phyloP scores from a whole-genome alignment of 139 green algal species.

The Trebouxia sp. region DNA sequence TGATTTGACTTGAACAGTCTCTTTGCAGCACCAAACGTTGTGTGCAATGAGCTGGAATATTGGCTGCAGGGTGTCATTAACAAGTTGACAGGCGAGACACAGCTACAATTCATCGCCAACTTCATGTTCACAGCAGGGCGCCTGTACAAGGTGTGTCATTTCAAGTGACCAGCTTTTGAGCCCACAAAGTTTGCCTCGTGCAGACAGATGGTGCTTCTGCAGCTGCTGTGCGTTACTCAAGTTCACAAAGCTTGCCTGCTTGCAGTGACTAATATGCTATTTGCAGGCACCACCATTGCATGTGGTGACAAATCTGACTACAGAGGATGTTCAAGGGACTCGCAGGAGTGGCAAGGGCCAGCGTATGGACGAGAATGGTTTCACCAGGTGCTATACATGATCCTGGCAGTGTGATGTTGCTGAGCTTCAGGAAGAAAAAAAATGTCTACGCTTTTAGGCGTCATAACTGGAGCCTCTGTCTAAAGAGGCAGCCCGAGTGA shows the following conservation, averaged over 20 bases:
- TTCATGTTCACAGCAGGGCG: constrained; percentile 70
- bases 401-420: not conserved
- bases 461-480: not conserved
- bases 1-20: not conserved
- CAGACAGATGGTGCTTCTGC: not conserved
- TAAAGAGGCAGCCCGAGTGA: too few relatives aligned
- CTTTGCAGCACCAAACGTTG: not conserved
- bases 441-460: not conserved
- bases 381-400: constrained; percentile 16
- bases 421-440: not conserved
- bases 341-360: constrained; percentile 40
- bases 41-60: not conserved
- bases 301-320: constrained; percentile 71
- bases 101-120: constrained; percentile 71
- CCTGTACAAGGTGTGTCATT: constrained; percentile 43
- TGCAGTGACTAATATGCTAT: not conserved
- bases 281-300: constrained; percentile 43
- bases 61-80: constrained; percentile 71
- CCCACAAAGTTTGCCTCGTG: not conserved
- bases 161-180: not conserved
- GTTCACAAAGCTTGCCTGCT: not conserved
- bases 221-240: not conserved
- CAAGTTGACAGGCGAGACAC: constrained; percentile 53
- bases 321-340: constrained; percentile 53
- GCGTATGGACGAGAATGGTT: constrained; percentile 37